phyloP scores from a whole-genome alignment of 2,329 filamentous ascomycete species.

The Grosmannia huntii region DNA sequence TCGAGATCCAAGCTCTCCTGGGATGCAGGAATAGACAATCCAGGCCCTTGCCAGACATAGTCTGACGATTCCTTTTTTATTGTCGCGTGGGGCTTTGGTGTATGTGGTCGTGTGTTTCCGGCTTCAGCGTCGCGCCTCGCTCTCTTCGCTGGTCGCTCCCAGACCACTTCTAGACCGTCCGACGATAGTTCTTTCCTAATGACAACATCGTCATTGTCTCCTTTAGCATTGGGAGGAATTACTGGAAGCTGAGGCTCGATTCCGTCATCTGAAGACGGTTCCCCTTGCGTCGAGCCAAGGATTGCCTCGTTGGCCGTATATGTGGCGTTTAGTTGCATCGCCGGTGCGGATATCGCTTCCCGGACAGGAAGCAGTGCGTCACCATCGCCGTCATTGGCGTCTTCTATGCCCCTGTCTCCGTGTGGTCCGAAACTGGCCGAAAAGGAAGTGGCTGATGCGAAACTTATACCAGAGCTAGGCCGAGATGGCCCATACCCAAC shows the following conservation, averaged over 20 bases:
- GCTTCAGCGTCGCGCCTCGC: conserved; percentile 23
- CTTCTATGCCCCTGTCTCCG: neutral
- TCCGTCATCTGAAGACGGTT: conserved; percentile 2
- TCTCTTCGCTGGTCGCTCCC: conserved; percentile 35
- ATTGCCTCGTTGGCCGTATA: neutral
- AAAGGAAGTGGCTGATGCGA: neutral
- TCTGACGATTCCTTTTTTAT: conserved; percentile 1
- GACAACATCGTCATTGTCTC: neutral
- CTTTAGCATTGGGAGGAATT: neutral
- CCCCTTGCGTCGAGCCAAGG: conserved; percentile 10
- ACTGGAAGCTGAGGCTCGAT: neutral
- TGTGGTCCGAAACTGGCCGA: neutral
- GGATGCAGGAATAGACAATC: conserved; percentile 11
- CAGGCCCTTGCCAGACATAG: neutral
- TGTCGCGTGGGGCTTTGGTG: neutral
- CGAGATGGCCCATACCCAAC: neutral
- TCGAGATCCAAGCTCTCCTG: conserved; percentile 51
- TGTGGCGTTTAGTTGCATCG: neutral
- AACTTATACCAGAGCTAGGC: conserved; percentile 6
- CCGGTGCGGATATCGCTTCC: neutral
- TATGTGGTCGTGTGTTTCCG: neutral
- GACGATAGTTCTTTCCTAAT: conserved; percentile 43
- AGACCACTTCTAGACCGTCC: conserved; percentile 37
- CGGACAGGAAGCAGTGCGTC: neutral
- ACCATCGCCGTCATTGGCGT: neutral